phyloP scores from a whole-genome alignment of 2,329 filamentous ascomycete genomes.

The Sporothrix protearum region DNA sequence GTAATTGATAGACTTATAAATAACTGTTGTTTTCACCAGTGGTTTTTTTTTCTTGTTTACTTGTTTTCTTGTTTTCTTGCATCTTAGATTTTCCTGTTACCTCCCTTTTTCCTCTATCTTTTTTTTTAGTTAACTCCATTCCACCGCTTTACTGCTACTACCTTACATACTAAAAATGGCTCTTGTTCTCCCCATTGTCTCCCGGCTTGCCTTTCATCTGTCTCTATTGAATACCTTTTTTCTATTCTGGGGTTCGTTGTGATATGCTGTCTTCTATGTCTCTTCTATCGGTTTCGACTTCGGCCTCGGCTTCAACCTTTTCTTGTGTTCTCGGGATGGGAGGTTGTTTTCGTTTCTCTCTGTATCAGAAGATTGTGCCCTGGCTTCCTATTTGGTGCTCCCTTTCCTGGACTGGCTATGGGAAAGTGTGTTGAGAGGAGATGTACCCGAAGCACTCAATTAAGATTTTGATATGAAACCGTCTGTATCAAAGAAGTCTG shows the following conservation, averaged over 20 bases:
- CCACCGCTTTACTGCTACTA: background rate
- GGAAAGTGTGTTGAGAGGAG: too few species aligned
- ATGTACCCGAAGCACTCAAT: too few species aligned
- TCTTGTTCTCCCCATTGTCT: background rate
- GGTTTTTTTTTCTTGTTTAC: slow-evolving; percentile 26
- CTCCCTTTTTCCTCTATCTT: background rate
- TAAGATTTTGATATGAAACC: too few species aligned
- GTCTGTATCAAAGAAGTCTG: too few species aligned
- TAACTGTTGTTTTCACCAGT: slow-evolving; percentile 19
- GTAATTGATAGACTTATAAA: slow-evolving; percentile 37
- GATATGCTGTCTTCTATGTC: background rate
- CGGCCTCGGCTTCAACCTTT: too few species aligned
- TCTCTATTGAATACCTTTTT: background rate
- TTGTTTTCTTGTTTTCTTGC: background rate
- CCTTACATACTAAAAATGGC: background rate
- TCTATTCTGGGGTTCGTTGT: background rate
- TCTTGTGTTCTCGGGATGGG: background rate
- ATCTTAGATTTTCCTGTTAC: slow-evolving; percentile 9
- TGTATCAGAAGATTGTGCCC: background rate
- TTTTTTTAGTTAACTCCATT: background rate
- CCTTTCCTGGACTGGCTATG: background rate
- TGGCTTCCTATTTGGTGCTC: background rate
- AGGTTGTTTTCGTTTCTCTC: background rate
- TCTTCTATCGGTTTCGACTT: background rate
- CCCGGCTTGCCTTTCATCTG: background rate